Base-by-base conservation (phyloP, 345 rosid species). In the Eucalyptus fibrosa region DNA sequence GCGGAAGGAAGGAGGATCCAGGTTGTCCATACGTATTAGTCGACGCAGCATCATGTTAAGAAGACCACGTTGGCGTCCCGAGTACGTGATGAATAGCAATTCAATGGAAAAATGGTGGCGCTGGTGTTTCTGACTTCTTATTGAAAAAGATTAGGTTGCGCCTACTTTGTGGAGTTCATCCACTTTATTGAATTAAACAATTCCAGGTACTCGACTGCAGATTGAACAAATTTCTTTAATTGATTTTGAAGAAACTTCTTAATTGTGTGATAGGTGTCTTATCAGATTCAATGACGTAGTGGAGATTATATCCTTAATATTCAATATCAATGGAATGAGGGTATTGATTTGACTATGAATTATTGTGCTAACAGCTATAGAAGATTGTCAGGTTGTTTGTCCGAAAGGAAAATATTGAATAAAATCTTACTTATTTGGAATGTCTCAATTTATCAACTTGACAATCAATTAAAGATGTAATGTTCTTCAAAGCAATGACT, bases 361-460 rank as follows among this genome's bases (percentile, higher is more conserved):
- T 4, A 19, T 53, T 53, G 56, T 53, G 10, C 24, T 53, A 53
- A 19, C 5, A 9, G 24, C 56, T 53, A 53, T 53, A 53, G 56
- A 53, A 53, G 10, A 8, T 53, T 19, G 24, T 53, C 24, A 19
- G 2, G 24, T 53, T 53, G 24, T 53, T 53, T 53, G 11, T 53
- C 1, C 5, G 1, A 21, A 53, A 53, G 59, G 26, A 53, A 53
- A 53, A 21, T 21, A 53, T 53, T 53, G 59, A 53, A 53, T 53
- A 53, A 53, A 53, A 53, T 8, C 26, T 53, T 8, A 53, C 59
- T 53, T 53, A 53, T 53, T 53, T 53, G 26, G 26, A 53, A 53
- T 53, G 0, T 53, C 2, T 53, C 59, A 21, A 21, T 53, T 21
- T 53, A 53, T 53, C 5, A 53, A 21, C 5, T 0, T 0, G 26